Evolutionary conservation across 768 basidiomycete genomes (phyloP).

Genomic region (Chalciporus chontae): DNA sequence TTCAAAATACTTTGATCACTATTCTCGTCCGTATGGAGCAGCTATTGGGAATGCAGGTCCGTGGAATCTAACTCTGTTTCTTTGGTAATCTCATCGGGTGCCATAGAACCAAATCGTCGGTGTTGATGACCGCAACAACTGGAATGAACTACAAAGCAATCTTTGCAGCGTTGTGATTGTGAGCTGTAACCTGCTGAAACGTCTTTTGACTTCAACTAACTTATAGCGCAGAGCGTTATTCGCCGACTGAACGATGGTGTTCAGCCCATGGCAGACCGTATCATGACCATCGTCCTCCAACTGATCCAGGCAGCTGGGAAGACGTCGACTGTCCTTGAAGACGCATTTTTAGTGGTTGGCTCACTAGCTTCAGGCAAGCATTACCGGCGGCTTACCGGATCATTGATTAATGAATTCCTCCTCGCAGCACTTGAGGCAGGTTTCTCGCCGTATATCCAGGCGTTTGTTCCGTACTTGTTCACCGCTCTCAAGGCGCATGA

Average conservation of each 20-base stretch:
- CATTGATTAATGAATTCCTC: constrained; percentile 2
- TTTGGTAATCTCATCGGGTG: neutral
- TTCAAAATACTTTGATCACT: constrained; percentile 77
- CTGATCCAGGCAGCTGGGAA: constrained; percentile 87
- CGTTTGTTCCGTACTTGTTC: constrained; percentile 84
- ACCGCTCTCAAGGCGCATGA: constrained; percentile 90
- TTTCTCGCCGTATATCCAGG: constrained; percentile 80
- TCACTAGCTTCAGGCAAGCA: constrained; percentile 69
- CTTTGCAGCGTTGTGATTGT: constrained; percentile 88
- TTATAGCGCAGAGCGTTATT: constrained; percentile 64
- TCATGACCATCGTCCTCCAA: constrained; percentile 88
- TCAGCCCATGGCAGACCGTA: constrained; percentile 84
- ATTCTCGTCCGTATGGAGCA: constrained; percentile 91
- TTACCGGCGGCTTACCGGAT: neutral
- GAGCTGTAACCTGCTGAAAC: constrained; percentile 27
- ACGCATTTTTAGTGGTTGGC: constrained; percentile 93
- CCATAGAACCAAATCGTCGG: constrained; percentile 88
- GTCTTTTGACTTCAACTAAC: neutral
- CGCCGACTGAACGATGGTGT: constrained; percentile 83
- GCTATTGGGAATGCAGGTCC: constrained; percentile 75
- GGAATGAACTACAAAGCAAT: constrained; percentile 97
- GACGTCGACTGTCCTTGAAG: constrained; percentile 92
- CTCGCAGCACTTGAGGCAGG: constrained; percentile 63
- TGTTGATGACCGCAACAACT: constrained; percentile 94
- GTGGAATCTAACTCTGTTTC: constrained; percentile 18